A percentile compares a stretch with the other conserved stretches of the same genome.
Conservation (phyloP, 164 flowering plant species). For the Magnolia changhungtana region DNA sequence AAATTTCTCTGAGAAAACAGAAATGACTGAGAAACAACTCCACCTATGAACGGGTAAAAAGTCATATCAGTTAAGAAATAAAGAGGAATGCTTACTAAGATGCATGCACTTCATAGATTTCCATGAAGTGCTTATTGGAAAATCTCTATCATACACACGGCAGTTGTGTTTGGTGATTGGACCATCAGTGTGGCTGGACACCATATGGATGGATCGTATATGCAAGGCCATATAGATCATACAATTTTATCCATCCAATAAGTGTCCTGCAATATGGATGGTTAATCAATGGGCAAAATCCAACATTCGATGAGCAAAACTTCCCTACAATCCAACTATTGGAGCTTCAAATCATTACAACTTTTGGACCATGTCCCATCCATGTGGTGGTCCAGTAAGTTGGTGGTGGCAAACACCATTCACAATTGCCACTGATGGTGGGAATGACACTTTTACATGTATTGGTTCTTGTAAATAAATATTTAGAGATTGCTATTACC, state of each 20-base stretch:
- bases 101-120: background rate
- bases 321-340: background rate
- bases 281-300: background rate
- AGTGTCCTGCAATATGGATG: background rate
- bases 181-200: background rate
- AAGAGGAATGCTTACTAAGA: no score
- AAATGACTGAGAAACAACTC: background rate
- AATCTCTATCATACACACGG: background rate
- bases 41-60: no score
- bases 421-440: no score
- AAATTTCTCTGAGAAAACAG: background rate
- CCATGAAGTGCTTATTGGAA: background rate
- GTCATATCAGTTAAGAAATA: no score
- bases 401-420: no score
- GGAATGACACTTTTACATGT: no score
- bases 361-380: no score
- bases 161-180: background rate
- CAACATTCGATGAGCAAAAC: background rate
- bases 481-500: conserved; percentile 24
- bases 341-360: background rate
- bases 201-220: background rate
- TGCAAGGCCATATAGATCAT: background rate
- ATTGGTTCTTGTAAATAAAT: background rate
- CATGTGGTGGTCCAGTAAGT: no score
- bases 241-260: background rate